Evolutionary conservation across 164 flowering plant species (phyloP), one percentile per base, ranked within the genome.

Genomic region (Malania oleifera): DNA sequence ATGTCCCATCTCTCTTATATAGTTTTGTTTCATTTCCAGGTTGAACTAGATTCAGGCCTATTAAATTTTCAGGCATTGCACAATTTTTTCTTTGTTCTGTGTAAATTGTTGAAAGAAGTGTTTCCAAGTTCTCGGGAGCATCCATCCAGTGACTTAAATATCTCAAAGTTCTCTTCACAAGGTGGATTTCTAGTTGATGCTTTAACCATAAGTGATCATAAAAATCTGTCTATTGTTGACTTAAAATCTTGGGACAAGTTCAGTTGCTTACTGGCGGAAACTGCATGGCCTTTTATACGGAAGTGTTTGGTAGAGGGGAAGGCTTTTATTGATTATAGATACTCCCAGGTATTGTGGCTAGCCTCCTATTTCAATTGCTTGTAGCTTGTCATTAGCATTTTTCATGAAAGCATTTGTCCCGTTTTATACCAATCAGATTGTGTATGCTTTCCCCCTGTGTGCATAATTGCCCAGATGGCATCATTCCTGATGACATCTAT

Each of bases 241-340:
- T 38, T 60, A 14, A 51, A 71, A 35, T 60, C 55, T 27, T 68
- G 70, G 80, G 79, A 84, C 58, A 70, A 58, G 46, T 92, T 87
- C 46, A 59, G 70, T 67, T 70, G 45, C 68, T 70, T 71, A 40
- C 70, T 86, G 23, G 77, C 88, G 15, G 78, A 68, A 75, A 61
- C 52, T 61, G 58, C 82, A 28, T 92, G 96, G 98, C 82, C 85
- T 40, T 56, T 78, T 53, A 43, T 82, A 45, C 35, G 59, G 66
- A 89, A 76, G 70, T 89, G 86, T 72, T 75, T 92, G 76, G 64
- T 67, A 15, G 84, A 76, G 67, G 98, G 96, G 58, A 89, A 87
- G 79, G 66, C 75, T 51, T 83, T 80, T 65, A 64, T 77, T 22
- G 78, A 80, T 61, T 60, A 72, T 60, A 80, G 73, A 73, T 54